Base-by-base conservation (phyloP, 495 filamentous ascomycete species). In the Penicillium canescens region DNA sequence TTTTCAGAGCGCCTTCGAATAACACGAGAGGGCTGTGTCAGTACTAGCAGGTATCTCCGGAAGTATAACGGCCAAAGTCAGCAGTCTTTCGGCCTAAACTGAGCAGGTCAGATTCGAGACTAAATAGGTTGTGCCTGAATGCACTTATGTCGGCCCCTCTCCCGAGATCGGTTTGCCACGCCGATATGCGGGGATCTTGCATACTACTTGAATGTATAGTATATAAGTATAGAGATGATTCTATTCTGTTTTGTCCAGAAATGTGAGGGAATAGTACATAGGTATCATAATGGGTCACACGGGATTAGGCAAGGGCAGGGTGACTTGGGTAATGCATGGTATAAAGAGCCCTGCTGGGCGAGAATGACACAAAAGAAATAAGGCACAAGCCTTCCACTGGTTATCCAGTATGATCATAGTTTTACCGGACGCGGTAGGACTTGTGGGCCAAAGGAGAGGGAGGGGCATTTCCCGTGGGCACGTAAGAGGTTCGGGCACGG, bases 371-470 rank as follows among this genome's bases (percentile, higher is more conserved):
- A 63, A 61, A 66, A 50, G 61, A 67, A 69, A 67, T 54, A n/a
- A 28, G 41, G 50, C 40, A 36, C 39, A 24, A 42, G 52, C 34
- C 43, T 59, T 50, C 41, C 46, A 13, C 55, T 59, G 59, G 57
- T 54, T 47, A 43, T 47, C 46, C 33, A 43, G 42, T 28, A 52
- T 2, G 16, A 13, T 55, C 23, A 35, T 28, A 54, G 42, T 21
- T 51, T 37, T 59, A 79, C 60, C 74, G 67, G 39, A 71, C 73
- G 47, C 76, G 75, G 60, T 67, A 82, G 3, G 85, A 85, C 70
- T 90, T 90, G 59, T 87, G 85, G 42, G 86, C 86, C 43, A 88
- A 64, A 24, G 85, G 85, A 40, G 84, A 87, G 39, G 75, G 68
- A 18, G 81, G 70, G 11, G 70, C 73, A 37, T 77, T 66, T 26